A percentile compares a stretch with the other conserved stretches of the same genome.
Conservation (phyloP, 768 basidiomycete genomes). For the Phaffia tasmanica region DNA sequence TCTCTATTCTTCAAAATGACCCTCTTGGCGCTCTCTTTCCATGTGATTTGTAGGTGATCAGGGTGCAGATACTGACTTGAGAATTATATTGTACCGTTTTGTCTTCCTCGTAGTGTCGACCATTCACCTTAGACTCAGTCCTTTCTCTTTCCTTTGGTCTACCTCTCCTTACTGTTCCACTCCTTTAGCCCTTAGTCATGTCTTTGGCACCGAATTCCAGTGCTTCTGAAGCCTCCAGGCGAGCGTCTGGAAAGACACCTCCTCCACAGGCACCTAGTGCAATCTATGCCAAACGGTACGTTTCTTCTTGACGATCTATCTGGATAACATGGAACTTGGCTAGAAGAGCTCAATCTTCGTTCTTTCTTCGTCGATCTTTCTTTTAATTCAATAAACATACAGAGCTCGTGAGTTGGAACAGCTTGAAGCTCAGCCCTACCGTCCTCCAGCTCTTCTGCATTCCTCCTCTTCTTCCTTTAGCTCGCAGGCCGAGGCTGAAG, state of each 20-base stretch:
- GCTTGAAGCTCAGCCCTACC: conserved; percentile 55
- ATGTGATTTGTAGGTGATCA: conserved; percentile 7
- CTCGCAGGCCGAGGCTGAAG: conserved; percentile 42
- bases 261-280: conserved; percentile 13
- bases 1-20: conserved; percentile 13
- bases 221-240: conserved; percentile 4
- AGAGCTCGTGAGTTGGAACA: conserved; percentile 81
- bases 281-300: conserved; percentile 15
- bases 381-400: conserved; percentile 28
- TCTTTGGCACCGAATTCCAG: background rate
- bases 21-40: conserved; percentile 11
- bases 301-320: too few species aligned
- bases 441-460: conserved; percentile 65
- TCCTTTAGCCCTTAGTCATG: background rate
- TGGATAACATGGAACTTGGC: background rate
- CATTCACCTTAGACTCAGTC: background rate
- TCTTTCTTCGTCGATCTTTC: conserved; percentile 20
- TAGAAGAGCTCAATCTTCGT: background rate
- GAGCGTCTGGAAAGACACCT: conserved; percentile 10
- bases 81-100: background rate
- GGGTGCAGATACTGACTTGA: conserved; percentile 5
- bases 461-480: conserved; percentile 44
- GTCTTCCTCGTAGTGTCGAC: background rate
- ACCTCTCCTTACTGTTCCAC: background rate
- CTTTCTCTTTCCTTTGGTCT: background rate